Base-by-base conservation (phyloP, 164 flowering plant species). In the Berberis vulgaris region DNA sequence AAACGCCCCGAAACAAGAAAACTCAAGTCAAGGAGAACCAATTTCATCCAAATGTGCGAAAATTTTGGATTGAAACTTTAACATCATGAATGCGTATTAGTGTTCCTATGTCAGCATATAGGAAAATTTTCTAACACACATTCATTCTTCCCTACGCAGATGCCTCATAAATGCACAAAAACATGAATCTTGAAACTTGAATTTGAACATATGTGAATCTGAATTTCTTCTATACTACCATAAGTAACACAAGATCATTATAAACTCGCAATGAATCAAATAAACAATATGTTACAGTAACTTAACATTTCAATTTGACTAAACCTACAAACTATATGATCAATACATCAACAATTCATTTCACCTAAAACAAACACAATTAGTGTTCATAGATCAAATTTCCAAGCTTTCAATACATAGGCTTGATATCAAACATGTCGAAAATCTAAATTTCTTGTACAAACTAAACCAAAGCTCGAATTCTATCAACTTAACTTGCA, bases 1-100 rank as follows among this genome's bases (percentile, higher is more conserved):
- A n/a, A 44, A 45, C 46, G 6, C 3, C 64, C 54, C 76, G 41
- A 61, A 43, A 13, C 26, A 54, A 63, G n/a, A 2, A 68, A 54
- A 62, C 7, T 13, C 12, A 45, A 56, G 75, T 72, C 55, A 77
- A 76, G 78, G 74, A 67, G 57, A 65, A 11, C 49, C 9, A 12
- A n/a, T 7, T 11, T 39, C 7, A 3, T 53, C 8, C 55, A 6
- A 6, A 6, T 53, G n/a, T 53, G 3, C 26, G n/a, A 6, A 8
- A 8, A 6, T 3, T 8, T 53, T 53, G n/a, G 8, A 53, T 8
- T 53, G 8, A 53, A 6, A 53, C 6, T 6, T 3, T 8, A 5
- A 8, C 49, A 46, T 5, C 5, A 46, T 8, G 8, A 46, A 8
- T 46, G 49, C 8, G 1, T 5, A 53, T 6, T 38, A n/a, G 1